Percentiles rank a stretch among this genome's conserved stretches.
Evolutionary conservation across 371 early-diverging fungal genomes (phyloP).

Genomic region (Apophysomyces ossiformis): DNA sequence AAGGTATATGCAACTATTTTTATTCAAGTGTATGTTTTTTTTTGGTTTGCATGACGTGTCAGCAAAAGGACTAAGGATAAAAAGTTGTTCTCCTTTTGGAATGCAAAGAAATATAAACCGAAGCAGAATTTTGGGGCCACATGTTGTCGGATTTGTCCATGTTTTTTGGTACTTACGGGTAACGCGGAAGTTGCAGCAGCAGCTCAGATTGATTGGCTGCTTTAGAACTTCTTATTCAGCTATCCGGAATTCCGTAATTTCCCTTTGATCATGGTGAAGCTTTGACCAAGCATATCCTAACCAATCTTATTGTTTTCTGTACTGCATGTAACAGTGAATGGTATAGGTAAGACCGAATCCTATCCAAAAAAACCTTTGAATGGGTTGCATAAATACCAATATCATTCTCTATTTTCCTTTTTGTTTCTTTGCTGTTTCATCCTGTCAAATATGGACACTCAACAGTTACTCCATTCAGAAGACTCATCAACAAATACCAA

Average conservation of each 20-base stretch:
- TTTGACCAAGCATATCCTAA: neutral
- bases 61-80: neutral
- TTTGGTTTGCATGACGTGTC: neutral
- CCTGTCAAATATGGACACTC: conserved; percentile 2
- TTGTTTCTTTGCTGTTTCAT: neutral
- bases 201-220: neutral
- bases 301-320: conserved; percentile 6
- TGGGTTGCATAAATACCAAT: neutral
- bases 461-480: neutral
- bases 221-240: neutral
- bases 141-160: conserved; percentile 3
- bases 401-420: neutral
- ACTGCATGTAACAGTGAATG: neutral
- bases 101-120: neutral
- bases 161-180: neutral
- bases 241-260: neutral
- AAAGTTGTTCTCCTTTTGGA: neutral
- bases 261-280: neutral
- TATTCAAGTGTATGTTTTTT: neutral
- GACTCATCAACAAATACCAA: neutral
- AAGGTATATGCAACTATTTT: neutral
- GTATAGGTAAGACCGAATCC: too few relatives aligned
- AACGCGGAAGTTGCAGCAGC: conserved; percentile 2
- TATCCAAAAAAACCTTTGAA: too few relatives aligned
- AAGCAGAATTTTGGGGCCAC: neutral